Conservation (phyloP, 768 basidiomycete species). For the Lentinula detonsa region DNA sequence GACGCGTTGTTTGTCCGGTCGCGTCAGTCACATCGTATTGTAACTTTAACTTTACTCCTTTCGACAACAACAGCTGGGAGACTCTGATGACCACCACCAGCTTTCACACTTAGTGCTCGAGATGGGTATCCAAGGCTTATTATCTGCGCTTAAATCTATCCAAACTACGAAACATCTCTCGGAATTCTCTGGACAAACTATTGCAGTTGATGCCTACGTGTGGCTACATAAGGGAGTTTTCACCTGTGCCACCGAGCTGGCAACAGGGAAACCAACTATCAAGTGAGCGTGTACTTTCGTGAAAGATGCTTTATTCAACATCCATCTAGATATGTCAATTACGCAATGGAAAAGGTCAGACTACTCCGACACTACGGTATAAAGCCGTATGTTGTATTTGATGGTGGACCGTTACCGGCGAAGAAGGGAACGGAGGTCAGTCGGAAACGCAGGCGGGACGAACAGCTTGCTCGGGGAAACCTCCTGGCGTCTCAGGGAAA, state of each 20-base stretch:
- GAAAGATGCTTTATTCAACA: not conserved
- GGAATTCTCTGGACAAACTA: slow-evolving; percentile 75
- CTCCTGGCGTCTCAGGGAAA: slow-evolving; percentile 73
- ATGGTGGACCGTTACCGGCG: slow-evolving; percentile 92
- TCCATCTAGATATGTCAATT: slow-evolving; percentile 80
- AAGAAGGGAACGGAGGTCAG: slow-evolving; percentile 87
- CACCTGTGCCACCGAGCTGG: slow-evolving; percentile 86
- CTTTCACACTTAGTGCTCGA: not conserved
- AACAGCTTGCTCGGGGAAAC: slow-evolving; percentile 70
- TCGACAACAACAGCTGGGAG: not conserved
- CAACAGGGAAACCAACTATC: slow-evolving; percentile 74
- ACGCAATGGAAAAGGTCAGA: slow-evolving; percentile 88
- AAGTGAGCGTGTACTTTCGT: slow-evolving; percentile 52
- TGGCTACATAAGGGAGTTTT: slow-evolving; percentile 90
- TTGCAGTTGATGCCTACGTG: slow-evolving; percentile 94
- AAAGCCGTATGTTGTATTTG: slow-evolving; percentile 89
- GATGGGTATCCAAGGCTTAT: slow-evolving; percentile 91
- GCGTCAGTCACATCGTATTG: not conserved
- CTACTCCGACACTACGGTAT: slow-evolving; percentile 82
- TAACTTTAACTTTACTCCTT: not conserved
- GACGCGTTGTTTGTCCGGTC: not conserved
- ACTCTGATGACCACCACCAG: not conserved
- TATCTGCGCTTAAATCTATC: slow-evolving; percentile 88
- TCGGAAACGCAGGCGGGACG: slow-evolving; percentile 69
- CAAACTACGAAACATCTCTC: slow-evolving; percentile 73